Evolutionary conservation across 2,329 filamentous ascomycete species (phyloP).

Genomic region (Nemania serpens): DNA sequence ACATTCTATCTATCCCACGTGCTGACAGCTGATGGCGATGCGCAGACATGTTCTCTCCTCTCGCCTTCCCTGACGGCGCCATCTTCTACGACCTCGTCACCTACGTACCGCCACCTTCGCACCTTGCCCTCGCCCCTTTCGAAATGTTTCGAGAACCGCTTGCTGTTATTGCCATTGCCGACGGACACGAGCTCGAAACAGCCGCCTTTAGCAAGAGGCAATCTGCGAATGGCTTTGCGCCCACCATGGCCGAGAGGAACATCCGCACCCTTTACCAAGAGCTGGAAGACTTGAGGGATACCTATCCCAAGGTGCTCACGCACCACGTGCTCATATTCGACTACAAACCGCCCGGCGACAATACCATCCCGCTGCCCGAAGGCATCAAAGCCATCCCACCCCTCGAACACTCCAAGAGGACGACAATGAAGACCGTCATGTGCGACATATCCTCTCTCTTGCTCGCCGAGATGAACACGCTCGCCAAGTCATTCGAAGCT

Average conservation of each 20-base stretch:
- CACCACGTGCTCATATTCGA: conserved; percentile 84
- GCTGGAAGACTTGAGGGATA: conserved; percentile 71
- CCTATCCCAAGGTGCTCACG: conserved; percentile 75
- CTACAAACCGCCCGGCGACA: conserved; percentile 56
- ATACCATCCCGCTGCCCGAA: conserved; percentile 62
- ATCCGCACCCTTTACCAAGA: conserved; percentile 66
- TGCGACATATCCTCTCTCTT: conserved; percentile 76
- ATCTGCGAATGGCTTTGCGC: conserved; percentile 55
- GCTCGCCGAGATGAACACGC: conserved; percentile 74
- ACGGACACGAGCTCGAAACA: conserved; percentile 71
- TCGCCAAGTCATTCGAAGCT: conserved; percentile 73
- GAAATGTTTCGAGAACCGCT: conserved; percentile 87
- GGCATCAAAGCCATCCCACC: conserved; percentile 75
- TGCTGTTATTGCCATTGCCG: conserved; percentile 81
- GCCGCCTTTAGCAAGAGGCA: conserved; percentile 58
- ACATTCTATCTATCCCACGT: not conserved
- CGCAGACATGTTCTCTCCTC: conserved; percentile 88
- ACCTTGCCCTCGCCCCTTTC: conserved; percentile 82
- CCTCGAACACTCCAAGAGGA: conserved; percentile 68
- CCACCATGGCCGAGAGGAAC: conserved; percentile 60
- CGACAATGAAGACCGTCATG: conserved; percentile 81
- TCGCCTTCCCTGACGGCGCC: conserved; percentile 82
- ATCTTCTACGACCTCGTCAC: conserved; percentile 89
- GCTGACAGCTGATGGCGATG: too few relatives aligned
- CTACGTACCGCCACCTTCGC: conserved; percentile 77